Percentiles rank a stretch among this genome's conserved stretches.
Conservation (phyloP, 768 basidiomycete species). For the Russula ochroleuca region DNA sequence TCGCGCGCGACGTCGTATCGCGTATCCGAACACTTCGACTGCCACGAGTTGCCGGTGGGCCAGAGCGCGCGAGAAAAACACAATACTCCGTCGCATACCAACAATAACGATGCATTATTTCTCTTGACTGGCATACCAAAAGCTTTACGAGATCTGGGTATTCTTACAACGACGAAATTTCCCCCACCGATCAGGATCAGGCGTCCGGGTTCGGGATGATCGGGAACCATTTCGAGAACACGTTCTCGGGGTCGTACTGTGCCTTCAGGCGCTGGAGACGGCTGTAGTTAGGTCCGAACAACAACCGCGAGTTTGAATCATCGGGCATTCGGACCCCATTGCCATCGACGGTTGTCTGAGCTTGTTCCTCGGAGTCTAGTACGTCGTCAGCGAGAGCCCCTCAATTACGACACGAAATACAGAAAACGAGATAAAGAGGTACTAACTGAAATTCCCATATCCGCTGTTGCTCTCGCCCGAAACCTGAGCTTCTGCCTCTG, state of each 20-base stretch:
- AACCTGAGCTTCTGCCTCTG: neutral
- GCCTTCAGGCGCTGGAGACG: conserved; percentile 38
- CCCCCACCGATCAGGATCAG: neutral
- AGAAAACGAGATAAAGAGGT: too few relatives aligned
- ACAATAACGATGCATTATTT: too few relatives aligned
- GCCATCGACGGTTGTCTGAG: neutral
- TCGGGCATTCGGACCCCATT: neutral
- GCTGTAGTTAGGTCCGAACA: conserved; percentile 39
- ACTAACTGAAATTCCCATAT: conserved; percentile 27
- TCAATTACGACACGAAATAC: neutral
- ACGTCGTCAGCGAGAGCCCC: neutral
- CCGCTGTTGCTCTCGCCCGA: conserved; percentile 11
- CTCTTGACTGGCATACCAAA: too few relatives aligned
- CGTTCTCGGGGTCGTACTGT: conserved; percentile 35
- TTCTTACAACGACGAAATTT: neutral
- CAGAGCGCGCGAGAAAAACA: too few relatives aligned
- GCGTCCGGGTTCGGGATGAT: conserved; percentile 30
- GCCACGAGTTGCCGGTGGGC: too few relatives aligned
- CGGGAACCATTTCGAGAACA: conserved; percentile 37
- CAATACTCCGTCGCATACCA: too few relatives aligned
- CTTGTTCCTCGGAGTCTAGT: conserved; percentile 3
- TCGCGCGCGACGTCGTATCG: too few relatives aligned
- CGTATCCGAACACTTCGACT: too few relatives aligned
- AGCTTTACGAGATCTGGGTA: neutral
- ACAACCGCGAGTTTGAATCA: conserved; percentile 24